Evolutionary conservation across 495 filamentous ascomycete species (phyloP).

Genomic region (Neurospora hispaniola): DNA sequence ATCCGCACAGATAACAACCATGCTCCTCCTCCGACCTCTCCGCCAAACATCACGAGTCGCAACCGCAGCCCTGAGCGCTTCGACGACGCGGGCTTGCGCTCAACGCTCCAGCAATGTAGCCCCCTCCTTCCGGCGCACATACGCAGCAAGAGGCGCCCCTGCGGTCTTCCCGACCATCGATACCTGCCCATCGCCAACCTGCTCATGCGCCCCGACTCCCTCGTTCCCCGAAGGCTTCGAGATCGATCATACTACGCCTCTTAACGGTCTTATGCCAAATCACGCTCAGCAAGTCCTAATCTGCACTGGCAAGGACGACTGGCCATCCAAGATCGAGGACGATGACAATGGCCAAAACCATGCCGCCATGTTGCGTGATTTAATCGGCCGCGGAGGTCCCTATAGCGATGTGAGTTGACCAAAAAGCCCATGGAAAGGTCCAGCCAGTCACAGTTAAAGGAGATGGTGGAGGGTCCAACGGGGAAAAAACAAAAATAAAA

Average conservation of each 20-base stretch:
- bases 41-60: neutral
- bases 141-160: neutral
- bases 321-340: conserved; percentile 60
- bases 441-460: neutral
- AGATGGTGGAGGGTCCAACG: neutral
- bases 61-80: neutral
- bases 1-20: neutral
- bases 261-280: conserved; percentile 66
- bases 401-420: conserved; percentile 54
- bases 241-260: conserved; percentile 58
- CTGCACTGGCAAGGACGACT: conserved; percentile 69
- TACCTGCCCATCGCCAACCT: conserved; percentile 61
- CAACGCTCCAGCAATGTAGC: neutral
- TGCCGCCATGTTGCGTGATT: conserved; percentile 56
- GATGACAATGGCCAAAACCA: conserved; percentile 48
- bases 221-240: conserved; percentile 54
- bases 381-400: conserved; percentile 54
- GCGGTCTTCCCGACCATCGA: conserved; percentile 40
- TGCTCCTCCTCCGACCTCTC: neutral
- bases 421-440: neutral
- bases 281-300: conserved; percentile 78
- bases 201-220: conserved; percentile 56
- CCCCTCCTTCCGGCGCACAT: neutral
- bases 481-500: no score
- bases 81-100: neutral